Evolutionary conservation across 2,329 filamentous ascomycete species (phyloP), one percentile per base, ranked within the genome.

Genomic region (Lizonia empirigonia): DNA sequence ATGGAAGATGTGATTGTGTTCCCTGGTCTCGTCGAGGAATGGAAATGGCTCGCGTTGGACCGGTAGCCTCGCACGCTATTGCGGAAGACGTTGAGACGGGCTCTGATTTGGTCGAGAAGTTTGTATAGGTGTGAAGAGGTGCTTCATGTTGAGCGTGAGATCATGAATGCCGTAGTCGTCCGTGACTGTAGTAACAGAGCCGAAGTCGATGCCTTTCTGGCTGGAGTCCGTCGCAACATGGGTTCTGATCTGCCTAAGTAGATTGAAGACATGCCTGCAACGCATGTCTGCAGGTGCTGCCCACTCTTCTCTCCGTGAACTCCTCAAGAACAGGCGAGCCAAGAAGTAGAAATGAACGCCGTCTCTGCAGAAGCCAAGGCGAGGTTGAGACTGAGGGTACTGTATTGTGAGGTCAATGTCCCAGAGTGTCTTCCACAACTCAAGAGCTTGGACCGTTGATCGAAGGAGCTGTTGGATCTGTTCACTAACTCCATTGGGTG

Each of bases 341-440:
- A 90, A 78, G 80, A 85, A 90, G 74, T 86, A 90, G 68, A 87
- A 90, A 62, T 89, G 86, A 12, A 89, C 82, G 1, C 82, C 87
- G 61, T 90, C 87, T 40, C 86, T 77, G 45, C 84, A 89, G 70
- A 90, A 90, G 0, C 88, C 87, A 58, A 85, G 81, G 13, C 87
- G 83, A 38, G 80, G 78, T 40, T 81, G 81, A n/a, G 76, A 77
- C 5, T 76, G 82, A 6, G 85, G 83, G 55, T 89, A 90, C 65
- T 91, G 87, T 29, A 81, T 74, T 10, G 80, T 77, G 77, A 89
- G 85, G 62, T 91, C 88, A 50, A 78, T 74, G 66, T 90, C 87
- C 87, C 88, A 90, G 54, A 80, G 82, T 15, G 77, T 77, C 73
- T 90, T 90, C 82, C 88, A 90, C 62, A 88, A 87, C 56, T 86